Base-by-base conservation (phyloP, 1,284 basidiomycete species). In the Ganoderma leucocontextum region DNA sequence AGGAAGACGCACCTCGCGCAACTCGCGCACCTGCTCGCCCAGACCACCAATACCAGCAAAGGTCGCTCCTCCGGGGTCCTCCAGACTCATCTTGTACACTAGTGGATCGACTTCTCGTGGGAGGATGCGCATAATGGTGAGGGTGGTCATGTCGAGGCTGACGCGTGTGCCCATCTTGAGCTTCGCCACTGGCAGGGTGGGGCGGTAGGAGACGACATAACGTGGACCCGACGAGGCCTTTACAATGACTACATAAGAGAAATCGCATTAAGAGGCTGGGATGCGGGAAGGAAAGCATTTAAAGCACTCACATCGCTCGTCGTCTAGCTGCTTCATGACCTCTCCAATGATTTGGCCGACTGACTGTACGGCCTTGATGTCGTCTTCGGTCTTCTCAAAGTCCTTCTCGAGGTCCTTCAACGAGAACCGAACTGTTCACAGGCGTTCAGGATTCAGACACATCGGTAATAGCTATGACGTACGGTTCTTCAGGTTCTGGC, bases 341-440 rank as follows among this genome's bases (percentile, higher is more conserved):
- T 99, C 98, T 69, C 96, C 98, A 70, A 99, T 98, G 74, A 99
- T 99, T 84, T 99, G 98, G 13, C 98, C 98, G 12, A 99, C 98
- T 13, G 95, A 98, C 80, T 99, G 98, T 17, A 99, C 91, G 60
- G 98, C 98, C 82, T 99, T 99, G 83, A 99, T 98, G 79, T 99
- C 97, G 57, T 99, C 96, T 81, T 99, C 98, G 0, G 96, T 98
- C 87, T 98, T 97, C 76, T 93, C 95, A 77, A 91, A 99, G 67
- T 94, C 92, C 76, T 92, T 92, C 78, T 97, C 93, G 15, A 99
- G 83, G 68, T 95, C 91, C 78, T 95, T 96, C 72, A 98, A 83
- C 19, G 92, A 92, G 78, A 95, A 94, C 42, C 94, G 59, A 9
- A 68, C 66, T 68, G 19, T 15, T 19, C 3, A 39, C 1, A 17